Percentiles rank a stretch among this genome's conserved stretches.
Conservation (phyloP, 2,329 filamentous ascomycete genomes). For the Tolypocladium sp. region DNA sequence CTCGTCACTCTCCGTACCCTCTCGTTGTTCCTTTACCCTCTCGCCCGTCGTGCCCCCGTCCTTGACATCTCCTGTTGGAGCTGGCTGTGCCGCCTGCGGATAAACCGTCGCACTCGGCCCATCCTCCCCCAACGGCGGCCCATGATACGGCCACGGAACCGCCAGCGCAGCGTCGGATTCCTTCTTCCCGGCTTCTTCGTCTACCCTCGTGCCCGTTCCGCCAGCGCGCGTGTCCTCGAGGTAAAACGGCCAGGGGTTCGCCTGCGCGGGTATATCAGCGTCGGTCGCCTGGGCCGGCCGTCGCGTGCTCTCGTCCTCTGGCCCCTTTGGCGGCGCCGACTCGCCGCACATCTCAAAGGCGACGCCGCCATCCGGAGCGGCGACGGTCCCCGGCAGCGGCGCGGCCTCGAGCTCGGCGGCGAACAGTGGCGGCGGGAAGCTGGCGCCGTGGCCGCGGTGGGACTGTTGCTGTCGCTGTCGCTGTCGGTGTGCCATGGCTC, state of each 20-base stretch:
- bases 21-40: not conserved
- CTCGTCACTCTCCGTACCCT: not conserved
- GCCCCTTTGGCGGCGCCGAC: slow-evolving; percentile 7
- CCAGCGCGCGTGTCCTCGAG: slow-evolving; percentile 9
- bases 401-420: slow-evolving; percentile 20
- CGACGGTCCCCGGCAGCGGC: slow-evolving; percentile 6
- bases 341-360: slow-evolving; percentile 24
- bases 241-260: slow-evolving; percentile 21
- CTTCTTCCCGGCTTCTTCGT: not conserved
- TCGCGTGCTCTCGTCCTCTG: slow-evolving; percentile 2
- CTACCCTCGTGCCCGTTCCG: not conserved
- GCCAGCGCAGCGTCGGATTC: slow-evolving; percentile 8
- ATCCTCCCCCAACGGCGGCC: slow-evolving; percentile 8
- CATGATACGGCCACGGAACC: slow-evolving; percentile 25
- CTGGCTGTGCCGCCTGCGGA: not conserved
- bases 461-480: not conserved
- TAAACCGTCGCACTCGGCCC: slow-evolving; percentile 3
- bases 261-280: slow-evolving; percentile 3
- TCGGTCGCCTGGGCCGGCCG: slow-evolving; percentile 1
- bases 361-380: slow-evolving; percentile 11
- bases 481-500: slow-evolving; percentile 9
- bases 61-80: not conserved
- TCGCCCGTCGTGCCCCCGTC: not conserved
- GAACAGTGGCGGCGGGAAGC: slow-evolving; percentile 15
- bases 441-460: not conserved